Conservation (phyloP, 805 yeast species). For the Barnettozyma salicaria region DNA sequence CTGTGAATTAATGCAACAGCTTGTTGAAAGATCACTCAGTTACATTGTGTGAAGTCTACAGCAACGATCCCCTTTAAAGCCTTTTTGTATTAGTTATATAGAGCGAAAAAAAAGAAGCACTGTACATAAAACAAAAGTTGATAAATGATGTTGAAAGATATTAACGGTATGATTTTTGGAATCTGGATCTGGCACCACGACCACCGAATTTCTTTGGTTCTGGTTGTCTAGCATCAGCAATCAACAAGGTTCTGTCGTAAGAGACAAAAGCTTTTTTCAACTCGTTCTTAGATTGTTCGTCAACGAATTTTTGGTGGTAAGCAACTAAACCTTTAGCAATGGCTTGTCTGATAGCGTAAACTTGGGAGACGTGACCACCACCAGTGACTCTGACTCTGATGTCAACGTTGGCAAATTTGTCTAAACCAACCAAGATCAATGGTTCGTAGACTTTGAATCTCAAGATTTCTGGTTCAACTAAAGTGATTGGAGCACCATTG, state of each 20-base stretch:
- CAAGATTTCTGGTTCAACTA: conserved; percentile 97
- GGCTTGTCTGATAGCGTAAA: conserved; percentile 99
- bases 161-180: conserved; percentile 99
- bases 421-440: conserved; percentile 94
- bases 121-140: conserved; percentile 16
- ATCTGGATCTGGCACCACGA: conserved; percentile 99
- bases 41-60: neutral
- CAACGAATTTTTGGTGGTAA: conserved; percentile 98
- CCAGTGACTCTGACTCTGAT: conserved; percentile 99
- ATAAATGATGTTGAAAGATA: conserved; percentile 14
- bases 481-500: conserved; percentile 98
- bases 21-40: too few relatives aligned
- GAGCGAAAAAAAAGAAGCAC: conserved; percentile 16
- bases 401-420: conserved; percentile 97
- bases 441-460: conserved; percentile 99
- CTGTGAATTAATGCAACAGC: too few relatives aligned
- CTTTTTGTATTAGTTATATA: conserved; percentile 13
- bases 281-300: conserved; percentile 99
- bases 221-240: conserved; percentile 99
- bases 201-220: conserved; percentile 99
- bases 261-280: conserved; percentile 95
- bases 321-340: conserved; percentile 99
- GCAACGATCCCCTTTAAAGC: conserved; percentile 4
- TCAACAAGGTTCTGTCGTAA: conserved; percentile 99
- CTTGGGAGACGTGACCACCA: conserved; percentile 99